These are phyloP conservation scores for Magnusiomyces tetraspermus DNA, from an alignment of 1,139 yeast genomes.

Conservation along the genomic window DNA sequence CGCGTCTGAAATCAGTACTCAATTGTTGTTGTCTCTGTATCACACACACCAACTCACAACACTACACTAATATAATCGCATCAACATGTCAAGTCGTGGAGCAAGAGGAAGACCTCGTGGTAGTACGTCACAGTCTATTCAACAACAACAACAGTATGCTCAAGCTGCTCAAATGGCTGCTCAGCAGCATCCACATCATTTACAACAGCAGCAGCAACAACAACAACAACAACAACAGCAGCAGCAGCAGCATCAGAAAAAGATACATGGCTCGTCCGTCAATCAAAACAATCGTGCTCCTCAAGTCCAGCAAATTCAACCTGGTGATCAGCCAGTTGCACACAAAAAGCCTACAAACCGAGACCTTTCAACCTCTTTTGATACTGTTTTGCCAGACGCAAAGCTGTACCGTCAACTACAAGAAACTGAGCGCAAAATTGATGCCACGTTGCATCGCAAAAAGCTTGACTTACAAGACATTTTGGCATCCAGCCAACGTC, in stretches of 20 bases:
- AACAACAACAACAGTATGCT: background rate
- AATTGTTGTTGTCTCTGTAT: too few relatives aligned
- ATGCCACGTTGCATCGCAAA: constrained; percentile 72
- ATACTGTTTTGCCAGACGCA: constrained; percentile 62
- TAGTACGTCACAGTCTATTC: background rate
- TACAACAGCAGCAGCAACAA: background rate
- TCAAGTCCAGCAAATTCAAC: background rate
- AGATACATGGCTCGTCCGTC: too few relatives aligned
- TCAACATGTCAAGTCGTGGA: background rate
- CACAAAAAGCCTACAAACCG: constrained; percentile 59
- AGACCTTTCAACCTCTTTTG: constrained; percentile 52
- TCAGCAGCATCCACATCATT: background rate
- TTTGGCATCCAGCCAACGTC: constrained; percentile 36
- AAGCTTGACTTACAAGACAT: constrained; percentile 78
- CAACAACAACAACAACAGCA: background rate
- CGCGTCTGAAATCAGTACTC: too few relatives aligned
- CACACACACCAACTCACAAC: too few relatives aligned
- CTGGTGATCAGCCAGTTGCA: background rate
- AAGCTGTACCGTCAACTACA: constrained; percentile 57
- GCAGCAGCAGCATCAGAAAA: background rate
- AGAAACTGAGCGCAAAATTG: constrained; percentile 72
- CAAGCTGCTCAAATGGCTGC: background rate
- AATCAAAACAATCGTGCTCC: background rate
- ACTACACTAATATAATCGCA: too few relatives aligned
- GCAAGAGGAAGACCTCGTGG: constrained; percentile 3